Evolutionary conservation across 352 stramenopile species (phyloP).

Genomic region (Phytophthora fragariae): DNA sequence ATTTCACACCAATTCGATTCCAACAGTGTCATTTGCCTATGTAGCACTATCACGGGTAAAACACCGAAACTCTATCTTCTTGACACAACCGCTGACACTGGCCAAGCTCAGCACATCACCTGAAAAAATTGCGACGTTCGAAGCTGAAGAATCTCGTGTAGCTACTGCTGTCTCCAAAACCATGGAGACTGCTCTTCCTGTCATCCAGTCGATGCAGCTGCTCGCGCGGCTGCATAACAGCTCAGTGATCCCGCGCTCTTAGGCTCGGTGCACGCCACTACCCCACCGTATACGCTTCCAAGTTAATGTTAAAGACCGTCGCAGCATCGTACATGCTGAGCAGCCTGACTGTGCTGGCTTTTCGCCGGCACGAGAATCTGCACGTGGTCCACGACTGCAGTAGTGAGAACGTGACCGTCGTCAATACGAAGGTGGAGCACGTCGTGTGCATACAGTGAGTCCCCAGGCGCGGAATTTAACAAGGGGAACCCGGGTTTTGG

Average conservation of each 20-base stretch:
- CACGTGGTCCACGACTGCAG: not conserved
- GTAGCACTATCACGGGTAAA: no score
- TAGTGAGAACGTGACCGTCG: not conserved
- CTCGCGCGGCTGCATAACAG: not conserved
- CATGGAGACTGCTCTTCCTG: not conserved
- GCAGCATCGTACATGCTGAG: not conserved
- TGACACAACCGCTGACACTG: no score
- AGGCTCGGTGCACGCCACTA: not conserved
- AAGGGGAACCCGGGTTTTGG: not conserved
- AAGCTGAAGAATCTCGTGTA: not conserved
- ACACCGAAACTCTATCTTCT: no score
- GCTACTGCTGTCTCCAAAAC: not conserved
- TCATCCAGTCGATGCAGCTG: not conserved
- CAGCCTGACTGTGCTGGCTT: not conserved
- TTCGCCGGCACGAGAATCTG: not conserved
- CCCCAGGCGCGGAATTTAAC: not conserved
- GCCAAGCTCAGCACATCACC: not conserved
- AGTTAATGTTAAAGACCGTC: not conserved
- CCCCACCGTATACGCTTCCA: not conserved
- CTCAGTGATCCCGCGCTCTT: not conserved
- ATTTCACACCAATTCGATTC: no score
- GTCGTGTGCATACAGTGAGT: not conserved
- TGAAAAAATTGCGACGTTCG: not conserved
- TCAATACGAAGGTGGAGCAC: not conserved
- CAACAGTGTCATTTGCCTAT: no score